Conservation (phyloP, 371 early-diverging fungal species). For the Mortierella polycephala region DNA sequence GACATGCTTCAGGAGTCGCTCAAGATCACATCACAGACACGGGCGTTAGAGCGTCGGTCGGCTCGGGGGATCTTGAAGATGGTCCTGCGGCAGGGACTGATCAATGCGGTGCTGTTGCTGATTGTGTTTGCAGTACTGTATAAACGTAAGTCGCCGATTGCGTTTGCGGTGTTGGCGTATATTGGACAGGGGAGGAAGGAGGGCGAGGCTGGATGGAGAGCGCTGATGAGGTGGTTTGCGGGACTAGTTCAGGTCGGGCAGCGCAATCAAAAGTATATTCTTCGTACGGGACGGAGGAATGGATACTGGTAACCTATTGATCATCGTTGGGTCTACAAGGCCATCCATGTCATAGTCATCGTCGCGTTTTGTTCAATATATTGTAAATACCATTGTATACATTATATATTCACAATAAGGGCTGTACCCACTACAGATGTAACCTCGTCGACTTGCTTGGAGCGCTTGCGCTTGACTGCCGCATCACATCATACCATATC, state of each 20-base stretch:
- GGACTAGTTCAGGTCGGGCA: slow-evolving; percentile 20
- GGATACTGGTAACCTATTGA: slow-evolving; percentile 33
- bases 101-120: slow-evolving; percentile 41
- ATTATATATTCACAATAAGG: too few species aligned
- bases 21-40: slow-evolving; percentile 33
- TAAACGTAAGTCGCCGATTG: slow-evolving; percentile 43
- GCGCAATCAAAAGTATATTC: slow-evolving; percentile 24
- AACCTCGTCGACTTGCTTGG: too few species aligned
- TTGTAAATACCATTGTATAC: too few species aligned
- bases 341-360: too few species aligned
- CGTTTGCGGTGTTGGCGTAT: slow-evolving; percentile 47
- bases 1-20: slow-evolving; percentile 47
- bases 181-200: slow-evolving; percentile 40
- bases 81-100: slow-evolving; percentile 48
- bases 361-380: too few species aligned
- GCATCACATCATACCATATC: too few species aligned
- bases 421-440: too few species aligned
- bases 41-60: slow-evolving; percentile 29
- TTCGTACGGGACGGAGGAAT: slow-evolving; percentile 41
- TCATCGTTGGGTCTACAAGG: too few species aligned
- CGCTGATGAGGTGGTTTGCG: slow-evolving; percentile 39
- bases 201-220: slow-evolving; percentile 50
- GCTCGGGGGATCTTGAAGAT: slow-evolving; percentile 36
- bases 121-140: slow-evolving; percentile 52
- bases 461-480: too few species aligned